A percentile compares a stretch with the other conserved stretches of the same genome.
Conservation (phyloP, 1,139 yeast genomes). For the Yamadazyma atmosphaerica region DNA sequence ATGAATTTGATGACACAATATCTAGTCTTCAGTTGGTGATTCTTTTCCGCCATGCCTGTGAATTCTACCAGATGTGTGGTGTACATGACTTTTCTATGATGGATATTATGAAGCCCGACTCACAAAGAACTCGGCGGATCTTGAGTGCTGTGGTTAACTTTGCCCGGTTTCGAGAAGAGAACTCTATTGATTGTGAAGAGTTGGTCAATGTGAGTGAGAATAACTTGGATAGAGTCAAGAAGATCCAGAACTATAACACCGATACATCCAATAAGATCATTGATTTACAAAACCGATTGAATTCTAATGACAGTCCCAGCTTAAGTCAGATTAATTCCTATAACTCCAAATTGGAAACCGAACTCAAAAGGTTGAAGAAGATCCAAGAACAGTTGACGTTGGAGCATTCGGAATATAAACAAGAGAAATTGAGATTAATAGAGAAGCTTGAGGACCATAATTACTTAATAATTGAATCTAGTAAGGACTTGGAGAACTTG, state of each 20-base stretch:
- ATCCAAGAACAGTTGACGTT: conserved; percentile 62
- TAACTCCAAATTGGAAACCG: conserved; percentile 60
- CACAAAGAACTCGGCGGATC: conserved; percentile 59
- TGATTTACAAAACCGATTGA: conserved; percentile 31
- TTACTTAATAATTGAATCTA: conserved; percentile 53
- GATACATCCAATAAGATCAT: conserved; percentile 44
- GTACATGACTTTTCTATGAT: conserved; percentile 71
- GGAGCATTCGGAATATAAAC: conserved; percentile 69
- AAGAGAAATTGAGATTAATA: conserved; percentile 58
- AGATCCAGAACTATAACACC: conserved; percentile 35
- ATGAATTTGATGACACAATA: conserved; percentile 21
- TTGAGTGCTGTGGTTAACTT: conserved; percentile 84
- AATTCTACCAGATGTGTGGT: conserved; percentile 72
- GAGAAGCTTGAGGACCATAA: conserved; percentile 57
- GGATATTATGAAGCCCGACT: conserved; percentile 70
- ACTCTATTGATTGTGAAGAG: conserved; percentile 67
- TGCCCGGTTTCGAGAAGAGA: conserved; percentile 81
- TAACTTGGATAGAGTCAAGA: conserved; percentile 39
- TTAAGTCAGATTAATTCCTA: conserved; percentile 52
- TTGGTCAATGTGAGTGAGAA: conserved; percentile 57
- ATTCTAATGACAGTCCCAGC: conserved; percentile 20
- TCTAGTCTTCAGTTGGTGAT: conserved; percentile 50
- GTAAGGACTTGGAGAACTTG: conserved; percentile 59
- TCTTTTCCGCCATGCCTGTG: conserved; percentile 58
- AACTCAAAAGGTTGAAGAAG: conserved; percentile 61